These are phyloP conservation scores for Holtermanniella nyarrowii DNA, from an alignment of 768 basidiomycete species.

Conservation along the genomic window DNA sequence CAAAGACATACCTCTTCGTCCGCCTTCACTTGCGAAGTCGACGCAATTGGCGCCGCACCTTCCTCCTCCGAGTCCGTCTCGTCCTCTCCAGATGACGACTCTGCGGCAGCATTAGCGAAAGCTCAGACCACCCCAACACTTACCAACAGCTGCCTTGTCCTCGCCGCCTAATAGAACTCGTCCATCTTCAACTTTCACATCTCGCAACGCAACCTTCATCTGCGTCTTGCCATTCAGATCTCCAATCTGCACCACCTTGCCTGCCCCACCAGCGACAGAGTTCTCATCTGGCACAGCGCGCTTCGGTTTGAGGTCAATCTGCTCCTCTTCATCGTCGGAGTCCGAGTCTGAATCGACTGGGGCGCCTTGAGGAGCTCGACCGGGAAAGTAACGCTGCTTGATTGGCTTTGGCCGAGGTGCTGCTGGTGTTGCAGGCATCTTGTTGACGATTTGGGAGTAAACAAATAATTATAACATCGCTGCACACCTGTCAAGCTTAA, in stretches of 20 bases:
- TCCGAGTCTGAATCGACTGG: slow-evolving; percentile 24
- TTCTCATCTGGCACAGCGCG: slow-evolving; percentile 11
- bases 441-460: no score
- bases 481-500: no score
- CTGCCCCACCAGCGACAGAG: slow-evolving; percentile 37
- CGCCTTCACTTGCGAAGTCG: slow-evolving; percentile 9
- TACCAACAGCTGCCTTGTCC: slow-evolving; percentile 3
- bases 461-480: no score
- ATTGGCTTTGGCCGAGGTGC: slow-evolving; percentile 11
- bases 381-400: slow-evolving; percentile 32
- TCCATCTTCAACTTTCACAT: slow-evolving; percentile 32
- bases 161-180: slow-evolving; percentile 10
- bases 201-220: slow-evolving; percentile 31
- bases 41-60: slow-evolving; percentile 10
- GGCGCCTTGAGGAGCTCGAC: slow-evolving; percentile 25
- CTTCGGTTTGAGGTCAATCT: background rate
- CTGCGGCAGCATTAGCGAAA: slow-evolving; percentile 4
- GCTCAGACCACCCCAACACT: background rate
- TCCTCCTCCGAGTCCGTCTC: slow-evolving; percentile 32
- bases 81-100: slow-evolving; percentile 24
- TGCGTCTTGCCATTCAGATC: slow-evolving; percentile 2
- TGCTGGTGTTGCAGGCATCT: background rate
- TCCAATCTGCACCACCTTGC: slow-evolving; percentile 19
- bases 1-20: slow-evolving; percentile 26
- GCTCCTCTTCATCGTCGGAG: slow-evolving; percentile 20